Evolutionary conservation across 2,329 filamentous ascomycete species (phyloP).

Genomic region (Dryadomyces quercivorus): DNA sequence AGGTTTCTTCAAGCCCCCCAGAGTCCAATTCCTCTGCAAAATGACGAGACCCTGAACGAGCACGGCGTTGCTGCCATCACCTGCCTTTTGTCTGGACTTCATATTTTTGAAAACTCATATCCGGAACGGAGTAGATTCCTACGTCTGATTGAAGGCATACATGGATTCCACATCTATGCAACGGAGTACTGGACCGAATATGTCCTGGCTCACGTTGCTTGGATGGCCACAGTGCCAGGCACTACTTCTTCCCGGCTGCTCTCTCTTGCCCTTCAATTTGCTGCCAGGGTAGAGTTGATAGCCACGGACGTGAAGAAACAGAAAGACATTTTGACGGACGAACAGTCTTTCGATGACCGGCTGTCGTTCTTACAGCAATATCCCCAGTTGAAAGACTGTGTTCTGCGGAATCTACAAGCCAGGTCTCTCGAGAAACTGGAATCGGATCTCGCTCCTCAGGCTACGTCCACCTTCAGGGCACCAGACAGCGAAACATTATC

Average conservation of each 20-base stretch:
- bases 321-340: constrained; percentile 4
- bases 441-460: not conserved
- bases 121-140: constrained; percentile 2
- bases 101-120: constrained; percentile 5
- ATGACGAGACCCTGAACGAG: constrained; percentile 7
- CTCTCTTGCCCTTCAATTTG: no score
- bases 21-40: constrained; percentile 5
- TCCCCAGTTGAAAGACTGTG: not conserved
- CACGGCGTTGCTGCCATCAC: constrained; percentile 14
- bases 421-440: not conserved
- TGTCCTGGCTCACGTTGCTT: constrained; percentile 10
- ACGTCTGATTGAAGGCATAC: constrained; percentile 16
- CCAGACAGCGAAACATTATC: no score
- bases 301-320: not conserved
- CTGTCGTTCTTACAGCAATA: not conserved
- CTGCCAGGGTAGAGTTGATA: not conserved
- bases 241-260: not conserved
- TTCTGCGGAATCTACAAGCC: not conserved
- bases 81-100: constrained; percentile 16
- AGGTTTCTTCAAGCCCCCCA: constrained; percentile 10
- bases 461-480: no score
- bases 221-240: not conserved
- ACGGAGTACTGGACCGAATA: constrained; percentile 19
- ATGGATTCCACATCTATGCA: constrained; percentile 20
- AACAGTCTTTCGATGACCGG: constrained; percentile 14